A percentile compares a stretch with the other conserved stretches of the same genome.
These are phyloP conservation scores for Capsicum chinense DNA, from an alignment of 257 asterid species.

Conservation along the genomic window DNA sequence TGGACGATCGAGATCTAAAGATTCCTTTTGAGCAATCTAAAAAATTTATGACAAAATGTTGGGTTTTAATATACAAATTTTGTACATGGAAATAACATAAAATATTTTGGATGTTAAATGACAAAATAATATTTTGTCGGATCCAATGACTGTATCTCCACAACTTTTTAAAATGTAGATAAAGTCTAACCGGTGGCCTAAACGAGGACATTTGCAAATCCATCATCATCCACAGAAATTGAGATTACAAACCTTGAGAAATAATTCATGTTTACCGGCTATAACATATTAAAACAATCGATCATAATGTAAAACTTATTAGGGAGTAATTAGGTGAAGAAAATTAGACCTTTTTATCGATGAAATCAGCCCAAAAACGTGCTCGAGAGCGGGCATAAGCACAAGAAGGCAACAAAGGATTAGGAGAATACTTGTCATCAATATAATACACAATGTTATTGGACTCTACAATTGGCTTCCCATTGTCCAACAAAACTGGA, in stretches of 20 bases:
- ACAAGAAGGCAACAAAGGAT: slow-evolving; percentile 53
- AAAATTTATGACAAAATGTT: neutral
- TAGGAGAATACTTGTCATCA: slow-evolving; percentile 62
- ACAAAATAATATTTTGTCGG: neutral
- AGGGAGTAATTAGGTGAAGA: neutral
- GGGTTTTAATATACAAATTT: no score
- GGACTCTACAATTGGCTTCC: slow-evolving; percentile 72
- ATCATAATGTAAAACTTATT: neutral
- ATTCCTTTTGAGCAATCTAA: neutral
- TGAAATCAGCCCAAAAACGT: slow-evolving; percentile 80
- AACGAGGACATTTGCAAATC: neutral
- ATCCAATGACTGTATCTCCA: neutral
- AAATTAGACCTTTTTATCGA: slow-evolving; percentile 70
- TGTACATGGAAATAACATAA: no score
- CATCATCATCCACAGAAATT: neutral
- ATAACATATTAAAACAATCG: neutral
- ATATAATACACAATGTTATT: slow-evolving; percentile 68
- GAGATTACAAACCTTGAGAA: neutral
- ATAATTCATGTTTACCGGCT: neutral
- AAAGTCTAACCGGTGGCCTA: neutral
- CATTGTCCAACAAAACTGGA: slow-evolving; percentile 71
- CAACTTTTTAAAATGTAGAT: no score
- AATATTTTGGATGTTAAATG: neutral
- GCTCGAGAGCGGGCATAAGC: slow-evolving; percentile 65
- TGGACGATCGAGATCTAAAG: neutral